phyloP scores from a whole-genome alignment of 306 rosid species.

The Luffa aegyptiaca region DNA sequence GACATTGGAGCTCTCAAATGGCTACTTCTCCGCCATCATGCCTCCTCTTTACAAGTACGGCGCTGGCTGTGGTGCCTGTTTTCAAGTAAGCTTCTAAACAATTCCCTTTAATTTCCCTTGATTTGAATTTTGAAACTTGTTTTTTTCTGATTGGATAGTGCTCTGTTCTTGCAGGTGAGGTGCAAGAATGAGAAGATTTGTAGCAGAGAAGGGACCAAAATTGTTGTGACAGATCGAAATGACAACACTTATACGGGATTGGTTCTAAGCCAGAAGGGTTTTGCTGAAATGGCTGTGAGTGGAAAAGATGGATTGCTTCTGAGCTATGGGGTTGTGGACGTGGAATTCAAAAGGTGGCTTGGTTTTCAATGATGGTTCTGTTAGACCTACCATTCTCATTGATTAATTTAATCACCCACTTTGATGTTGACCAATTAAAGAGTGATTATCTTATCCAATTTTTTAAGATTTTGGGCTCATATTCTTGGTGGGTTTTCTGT shows the following conservation, averaged over 20 bases:
- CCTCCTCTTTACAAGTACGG: conserved; percentile 60
- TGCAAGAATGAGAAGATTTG: conserved; percentile 56
- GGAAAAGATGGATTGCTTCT: conserved; percentile 30
- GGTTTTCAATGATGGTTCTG: not conserved
- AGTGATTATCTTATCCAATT: not conserved
- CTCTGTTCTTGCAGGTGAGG: conserved; percentile 43
- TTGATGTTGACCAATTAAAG: not conserved
- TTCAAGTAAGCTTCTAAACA: conserved; percentile 36
- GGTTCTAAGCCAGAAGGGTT: conserved; percentile 67
- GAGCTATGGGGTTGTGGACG: conserved; percentile 57
- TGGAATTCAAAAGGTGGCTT: conserved; percentile 57
- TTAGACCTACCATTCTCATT: not conserved
- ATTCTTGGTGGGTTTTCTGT: not conserved
- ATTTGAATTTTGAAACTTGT: not conserved
- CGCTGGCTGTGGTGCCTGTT: conserved; percentile 86
- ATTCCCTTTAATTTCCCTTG: no score
- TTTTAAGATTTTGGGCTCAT: not conserved
- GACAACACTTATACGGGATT: conserved; percentile 42
- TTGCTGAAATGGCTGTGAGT: conserved; percentile 52
- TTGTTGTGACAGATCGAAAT: conserved; percentile 64
- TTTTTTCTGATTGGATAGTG: not conserved
- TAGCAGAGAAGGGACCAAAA: conserved; percentile 40
- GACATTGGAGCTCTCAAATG: conserved; percentile 39
- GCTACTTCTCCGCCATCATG: conserved; percentile 55
- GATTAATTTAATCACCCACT: conserved; percentile 3